Conservation (phyloP, 1,284 basidiomycete genomes). For the Moniliella sp. region DNA sequence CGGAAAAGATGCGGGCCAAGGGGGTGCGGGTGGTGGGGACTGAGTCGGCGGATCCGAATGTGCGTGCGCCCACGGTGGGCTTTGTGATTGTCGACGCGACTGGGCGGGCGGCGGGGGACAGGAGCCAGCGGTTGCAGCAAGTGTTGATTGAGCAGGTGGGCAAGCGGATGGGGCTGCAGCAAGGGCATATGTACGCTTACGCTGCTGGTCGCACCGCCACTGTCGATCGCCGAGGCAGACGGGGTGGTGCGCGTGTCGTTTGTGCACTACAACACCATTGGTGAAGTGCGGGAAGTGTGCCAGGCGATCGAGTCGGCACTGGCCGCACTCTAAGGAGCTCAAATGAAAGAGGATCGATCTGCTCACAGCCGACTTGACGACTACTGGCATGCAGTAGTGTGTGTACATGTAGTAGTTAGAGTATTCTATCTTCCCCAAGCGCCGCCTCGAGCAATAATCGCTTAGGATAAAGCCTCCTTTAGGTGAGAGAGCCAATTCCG, state of each 20-base stretch:
- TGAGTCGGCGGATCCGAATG: slow-evolving; percentile 26
- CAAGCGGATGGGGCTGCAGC: slow-evolving; percentile 50
- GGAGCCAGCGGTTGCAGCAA: slow-evolving; percentile 42
- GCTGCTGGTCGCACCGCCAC: slow-evolving; percentile 42
- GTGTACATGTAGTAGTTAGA: too few relatives aligned
- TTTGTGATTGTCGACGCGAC: slow-evolving; percentile 42
- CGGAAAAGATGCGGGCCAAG: slow-evolving; percentile 31
- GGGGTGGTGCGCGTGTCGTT: slow-evolving; percentile 53
- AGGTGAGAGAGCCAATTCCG: too few relatives aligned
- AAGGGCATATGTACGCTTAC: slow-evolving; percentile 58
- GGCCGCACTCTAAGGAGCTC: too few relatives aligned
- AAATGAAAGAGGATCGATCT: too few relatives aligned
- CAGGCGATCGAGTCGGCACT: slow-evolving; percentile 36
- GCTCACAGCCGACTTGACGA: too few relatives aligned
- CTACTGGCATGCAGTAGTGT: too few relatives aligned
- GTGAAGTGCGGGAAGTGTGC: slow-evolving; percentile 47
- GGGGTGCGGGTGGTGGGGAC: slow-evolving; percentile 45
- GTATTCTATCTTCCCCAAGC: too few relatives aligned
- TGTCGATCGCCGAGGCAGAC: slow-evolving; percentile 38
- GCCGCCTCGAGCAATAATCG: too few relatives aligned
- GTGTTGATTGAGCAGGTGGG: slow-evolving; percentile 44
- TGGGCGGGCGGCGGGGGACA: slow-evolving; percentile 38
- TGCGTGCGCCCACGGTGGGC: slow-evolving; percentile 47
- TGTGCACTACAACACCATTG: slow-evolving; percentile 57
- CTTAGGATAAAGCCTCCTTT: too few relatives aligned